These are phyloP conservation scores for Candida peoriensis DNA, from an alignment of 805 yeast species.

Conservation along the genomic window DNA sequence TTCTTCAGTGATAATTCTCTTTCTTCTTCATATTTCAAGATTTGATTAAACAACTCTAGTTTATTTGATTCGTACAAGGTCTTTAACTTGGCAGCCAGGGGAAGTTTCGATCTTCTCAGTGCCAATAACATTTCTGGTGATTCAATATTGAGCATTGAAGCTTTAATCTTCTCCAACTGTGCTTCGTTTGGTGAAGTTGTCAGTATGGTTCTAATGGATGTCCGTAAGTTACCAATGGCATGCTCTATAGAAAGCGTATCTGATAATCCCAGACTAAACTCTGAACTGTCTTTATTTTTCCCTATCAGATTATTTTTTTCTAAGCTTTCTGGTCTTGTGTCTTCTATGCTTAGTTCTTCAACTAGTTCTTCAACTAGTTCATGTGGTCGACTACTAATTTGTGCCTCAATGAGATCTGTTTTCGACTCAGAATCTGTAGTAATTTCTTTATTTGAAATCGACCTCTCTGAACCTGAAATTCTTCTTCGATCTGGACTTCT, in stretches of 20 bases:
- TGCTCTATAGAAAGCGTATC: constrained; percentile 40
- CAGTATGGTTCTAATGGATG: constrained; percentile 44
- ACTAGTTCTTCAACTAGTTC: neutral
- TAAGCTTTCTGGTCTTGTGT: neutral
- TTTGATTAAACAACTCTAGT: constrained; percentile 51
- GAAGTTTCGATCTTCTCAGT: constrained; percentile 47
- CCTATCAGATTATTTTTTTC: too few species aligned
- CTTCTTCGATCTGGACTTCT: too few species aligned
- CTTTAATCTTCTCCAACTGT: constrained; percentile 32
- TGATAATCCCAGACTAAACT: constrained; percentile 16
- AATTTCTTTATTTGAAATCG: too few species aligned
- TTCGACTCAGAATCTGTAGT: too few species aligned
- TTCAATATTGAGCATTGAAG: constrained; percentile 25
- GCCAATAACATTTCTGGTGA: constrained; percentile 43
- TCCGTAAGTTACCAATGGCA: constrained; percentile 47
- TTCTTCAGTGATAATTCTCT: neutral
- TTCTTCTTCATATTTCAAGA: constrained; percentile 35
- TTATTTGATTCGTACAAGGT: constrained; percentile 44
- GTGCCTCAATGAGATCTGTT: too few species aligned
- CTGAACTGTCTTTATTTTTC: neutral
- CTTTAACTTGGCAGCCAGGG: constrained; percentile 57
- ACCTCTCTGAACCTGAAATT: too few species aligned
- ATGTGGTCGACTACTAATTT: too few species aligned
- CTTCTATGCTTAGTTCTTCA: neutral
- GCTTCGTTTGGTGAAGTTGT: constrained; percentile 51